phyloP scores from a whole-genome alignment of 768 basidiomycete genomes.

The Leccinum disarticulatum region DNA sequence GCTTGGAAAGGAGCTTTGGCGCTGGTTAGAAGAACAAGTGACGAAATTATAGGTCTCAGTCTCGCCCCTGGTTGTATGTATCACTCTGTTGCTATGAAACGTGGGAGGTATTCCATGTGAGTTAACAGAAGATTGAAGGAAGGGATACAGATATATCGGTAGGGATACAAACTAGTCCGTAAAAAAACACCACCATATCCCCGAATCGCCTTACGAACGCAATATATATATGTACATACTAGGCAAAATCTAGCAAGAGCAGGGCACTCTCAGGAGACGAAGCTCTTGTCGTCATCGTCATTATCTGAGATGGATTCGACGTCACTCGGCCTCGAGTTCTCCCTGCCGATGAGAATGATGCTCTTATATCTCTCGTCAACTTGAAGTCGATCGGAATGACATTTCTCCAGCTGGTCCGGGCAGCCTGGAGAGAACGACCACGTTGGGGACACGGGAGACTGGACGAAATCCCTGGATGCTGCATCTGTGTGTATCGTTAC shows the following conservation, averaged over 20 bases:
- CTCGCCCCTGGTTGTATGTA: neutral
- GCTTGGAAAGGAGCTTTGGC: constrained; percentile 14
- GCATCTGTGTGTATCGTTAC: neutral
- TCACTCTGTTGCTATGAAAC: neutral
- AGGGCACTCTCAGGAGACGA: neutral
- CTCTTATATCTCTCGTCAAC: neutral
- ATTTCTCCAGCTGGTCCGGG: constrained; percentile 3
- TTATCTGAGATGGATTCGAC: neutral
- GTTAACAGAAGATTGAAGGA: neutral
- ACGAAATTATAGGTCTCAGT: neutral
- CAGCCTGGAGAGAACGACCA: constrained; percentile 1
- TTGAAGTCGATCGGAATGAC: neutral
- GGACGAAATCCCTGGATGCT: neutral
- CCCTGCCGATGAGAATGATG: neutral
- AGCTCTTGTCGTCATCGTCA: neutral
- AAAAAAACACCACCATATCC: neutral
- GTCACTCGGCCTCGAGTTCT: neutral
- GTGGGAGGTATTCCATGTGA: neutral
- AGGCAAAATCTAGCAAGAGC: neutral
- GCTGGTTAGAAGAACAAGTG: constrained; percentile 15
- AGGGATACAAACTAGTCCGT: neutral
- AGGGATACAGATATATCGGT: neutral
- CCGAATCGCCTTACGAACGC: neutral
- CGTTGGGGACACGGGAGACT: constrained; percentile 1
- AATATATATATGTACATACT: neutral